Evolutionary conservation across 2,329 filamentous ascomycete species (phyloP), one percentile per base, ranked within the genome.

Genomic region (Beauveria bassiana): DNA sequence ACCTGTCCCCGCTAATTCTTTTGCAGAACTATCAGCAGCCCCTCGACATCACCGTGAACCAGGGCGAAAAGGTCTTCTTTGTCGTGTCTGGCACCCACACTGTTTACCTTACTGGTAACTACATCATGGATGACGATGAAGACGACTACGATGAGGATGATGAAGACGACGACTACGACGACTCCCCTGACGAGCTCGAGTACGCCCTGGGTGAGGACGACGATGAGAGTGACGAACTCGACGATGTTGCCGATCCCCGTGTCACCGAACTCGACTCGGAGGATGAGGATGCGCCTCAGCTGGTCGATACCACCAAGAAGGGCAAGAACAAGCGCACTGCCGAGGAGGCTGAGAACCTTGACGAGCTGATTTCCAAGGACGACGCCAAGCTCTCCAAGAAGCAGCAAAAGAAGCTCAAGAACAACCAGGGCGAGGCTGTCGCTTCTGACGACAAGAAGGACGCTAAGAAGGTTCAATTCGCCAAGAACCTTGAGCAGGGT

Each of bases 401-500:
- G 82, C 91, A 98, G 77, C 84, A 89, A 70, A 98, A 99, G 88
- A 97, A 97, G 84, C 84, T 93, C 66, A 96, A 96, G 87, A 97
- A 96, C 84, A 98, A 98, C 83, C 91, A 96, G 74, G 95, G 93
- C 68, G 89, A 97, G 73, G 87, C 95, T 63, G 85, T 89, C 63
- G 77, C 82, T 57, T 78, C 79, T 50, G 84, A 87, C 69, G 79
- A 84, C 64, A 67, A 73, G 64, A 86, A 86, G 81, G 79, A 81
- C 62, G 89, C 90, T 76, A 97, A 97, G 86, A 98, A 97, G 82
- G 95, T 99, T 64, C 91, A 96, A 77, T 99, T 99, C 75, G 93
- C 95, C 73, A 97, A 98, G 85, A 93, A 98, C 77, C 91, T 99
- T 65, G 95, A 98, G 82, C 92, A 96, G 77, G 95, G 95, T 63